phyloP scores from a whole-genome alignment of 2,329 filamentous ascomycete species.

The Sphaerulina populicola region DNA sequence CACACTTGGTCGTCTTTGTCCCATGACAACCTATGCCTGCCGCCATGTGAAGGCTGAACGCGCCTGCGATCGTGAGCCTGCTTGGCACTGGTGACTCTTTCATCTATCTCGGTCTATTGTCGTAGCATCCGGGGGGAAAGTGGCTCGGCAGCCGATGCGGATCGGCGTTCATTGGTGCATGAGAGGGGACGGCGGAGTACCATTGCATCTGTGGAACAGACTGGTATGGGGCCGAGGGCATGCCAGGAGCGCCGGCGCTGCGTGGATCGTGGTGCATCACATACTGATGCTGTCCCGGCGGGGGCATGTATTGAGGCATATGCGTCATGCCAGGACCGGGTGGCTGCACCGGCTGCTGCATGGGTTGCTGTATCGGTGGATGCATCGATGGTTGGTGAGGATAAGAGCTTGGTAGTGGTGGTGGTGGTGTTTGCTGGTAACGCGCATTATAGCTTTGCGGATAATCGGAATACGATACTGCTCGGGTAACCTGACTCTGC shows the following conservation, averaged over 20 bases:
- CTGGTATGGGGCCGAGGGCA: conserved; percentile 1
- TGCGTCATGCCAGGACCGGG: background rate
- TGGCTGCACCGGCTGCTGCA: background rate
- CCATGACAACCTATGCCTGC: too few species aligned
- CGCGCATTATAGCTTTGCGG: background rate
- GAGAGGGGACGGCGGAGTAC: conserved; percentile 5
- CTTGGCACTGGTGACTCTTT: too few species aligned
- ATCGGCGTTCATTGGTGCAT: background rate
- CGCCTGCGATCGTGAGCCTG: too few species aligned
- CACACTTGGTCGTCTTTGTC: too few species aligned
- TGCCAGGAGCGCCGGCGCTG: conserved; percentile 6
- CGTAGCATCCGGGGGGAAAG: background rate
- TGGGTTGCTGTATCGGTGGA: background rate
- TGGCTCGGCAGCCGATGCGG: conserved; percentile 1
- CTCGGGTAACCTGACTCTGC: background rate
- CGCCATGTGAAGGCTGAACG: too few species aligned
- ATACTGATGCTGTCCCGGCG: conserved; percentile 6
- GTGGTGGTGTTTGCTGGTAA: conserved; percentile 1
- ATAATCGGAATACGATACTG: conserved; percentile 8
- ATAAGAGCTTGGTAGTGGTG: conserved; percentile 1
- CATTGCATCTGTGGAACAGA: conserved; percentile 5
- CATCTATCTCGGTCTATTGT: background rate
- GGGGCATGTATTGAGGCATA: background rate
- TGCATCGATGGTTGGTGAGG: background rate
- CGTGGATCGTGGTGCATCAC: conserved; percentile 8